phyloP scores from a whole-genome alignment of 2,329 filamentous ascomycete genomes.

The Trematosphaeria pertusa region DNA sequence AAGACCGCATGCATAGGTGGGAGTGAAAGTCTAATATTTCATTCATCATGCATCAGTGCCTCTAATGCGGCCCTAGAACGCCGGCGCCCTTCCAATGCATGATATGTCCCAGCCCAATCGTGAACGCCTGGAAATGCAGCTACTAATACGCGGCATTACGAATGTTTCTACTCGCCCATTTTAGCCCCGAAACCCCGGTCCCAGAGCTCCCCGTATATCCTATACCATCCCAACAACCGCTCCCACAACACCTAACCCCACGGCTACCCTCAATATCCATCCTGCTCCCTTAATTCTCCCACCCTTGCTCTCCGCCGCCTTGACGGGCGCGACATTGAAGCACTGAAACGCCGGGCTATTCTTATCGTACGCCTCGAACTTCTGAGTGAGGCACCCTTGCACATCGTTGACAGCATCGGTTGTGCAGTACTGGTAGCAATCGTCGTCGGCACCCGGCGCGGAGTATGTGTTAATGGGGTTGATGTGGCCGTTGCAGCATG shows the following conservation, averaged over 20 bases:
- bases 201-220: no score
- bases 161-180: no score
- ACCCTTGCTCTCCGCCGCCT: neutral
- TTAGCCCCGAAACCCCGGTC: no score
- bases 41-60: no score
- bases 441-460: conserved; percentile 16
- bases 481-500: conserved; percentile 40
- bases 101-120: no score
- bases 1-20: no score
- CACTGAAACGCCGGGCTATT: conserved; percentile 8
- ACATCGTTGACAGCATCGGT: conserved; percentile 20
- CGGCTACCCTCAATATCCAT: neutral
- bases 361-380: conserved; percentile 7
- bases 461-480: conserved; percentile 32
- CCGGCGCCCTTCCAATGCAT: no score
- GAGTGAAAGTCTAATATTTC: no score
- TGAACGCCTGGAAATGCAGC: no score
- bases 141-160: no score
- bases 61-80: no score
- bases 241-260: neutral
- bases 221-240: neutral
- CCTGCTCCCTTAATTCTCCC: neutral
- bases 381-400: conserved; percentile 12
- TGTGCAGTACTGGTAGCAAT: conserved; percentile 36
- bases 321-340: conserved; percentile 9